Evolutionary conservation across 371 early-diverging fungal species (phyloP).

Genomic region (Syncephalastrum monosporum): DNA sequence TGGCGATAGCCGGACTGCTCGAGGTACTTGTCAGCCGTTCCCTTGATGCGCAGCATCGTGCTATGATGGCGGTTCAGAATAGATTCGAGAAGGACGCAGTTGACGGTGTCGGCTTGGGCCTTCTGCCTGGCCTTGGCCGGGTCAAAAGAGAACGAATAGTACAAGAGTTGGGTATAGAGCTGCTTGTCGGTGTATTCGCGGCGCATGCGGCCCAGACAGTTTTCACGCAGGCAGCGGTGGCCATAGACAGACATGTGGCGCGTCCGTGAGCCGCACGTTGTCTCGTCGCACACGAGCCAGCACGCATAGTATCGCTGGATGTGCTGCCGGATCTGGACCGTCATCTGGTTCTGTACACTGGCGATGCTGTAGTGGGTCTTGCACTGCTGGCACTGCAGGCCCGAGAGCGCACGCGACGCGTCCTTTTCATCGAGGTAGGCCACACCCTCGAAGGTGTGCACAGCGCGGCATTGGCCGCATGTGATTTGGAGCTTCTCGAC

Average conservation of each 20-base stretch:
- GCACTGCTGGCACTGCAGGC: constrained; percentile 67
- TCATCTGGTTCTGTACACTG: constrained; percentile 65
- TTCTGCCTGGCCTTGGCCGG: constrained; percentile 31
- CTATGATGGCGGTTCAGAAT: constrained; percentile 24
- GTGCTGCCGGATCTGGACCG: constrained; percentile 57
- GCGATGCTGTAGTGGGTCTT: constrained; percentile 26
- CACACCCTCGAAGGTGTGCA: constrained; percentile 57
- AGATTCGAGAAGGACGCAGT: constrained; percentile 24
- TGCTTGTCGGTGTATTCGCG: constrained; percentile 55
- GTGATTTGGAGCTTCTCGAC: constrained; percentile 57
- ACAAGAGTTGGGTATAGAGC: constrained; percentile 51
- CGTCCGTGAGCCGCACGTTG: constrained; percentile 61
- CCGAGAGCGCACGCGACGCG: constrained; percentile 13
- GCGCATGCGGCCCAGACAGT: constrained; percentile 69
- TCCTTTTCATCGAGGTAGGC: constrained; percentile 19
- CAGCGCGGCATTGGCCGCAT: constrained; percentile 69
- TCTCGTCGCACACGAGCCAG: constrained; percentile 79
- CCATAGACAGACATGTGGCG: constrained; percentile 74
- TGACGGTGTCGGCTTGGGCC: constrained; percentile 8
- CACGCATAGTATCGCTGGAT: constrained; percentile 72
- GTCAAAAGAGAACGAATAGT: constrained; percentile 42
- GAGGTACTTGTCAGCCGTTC: constrained; percentile 55
- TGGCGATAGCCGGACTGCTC: constrained; percentile 60
- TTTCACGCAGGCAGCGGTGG: constrained; percentile 60
- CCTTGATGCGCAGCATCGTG: constrained; percentile 29